A percentile compares a stretch with the other conserved stretches of the same genome.
Conservation (phyloP, 768 basidiomycete genomes). For the Basidioascus undulatus region DNA sequence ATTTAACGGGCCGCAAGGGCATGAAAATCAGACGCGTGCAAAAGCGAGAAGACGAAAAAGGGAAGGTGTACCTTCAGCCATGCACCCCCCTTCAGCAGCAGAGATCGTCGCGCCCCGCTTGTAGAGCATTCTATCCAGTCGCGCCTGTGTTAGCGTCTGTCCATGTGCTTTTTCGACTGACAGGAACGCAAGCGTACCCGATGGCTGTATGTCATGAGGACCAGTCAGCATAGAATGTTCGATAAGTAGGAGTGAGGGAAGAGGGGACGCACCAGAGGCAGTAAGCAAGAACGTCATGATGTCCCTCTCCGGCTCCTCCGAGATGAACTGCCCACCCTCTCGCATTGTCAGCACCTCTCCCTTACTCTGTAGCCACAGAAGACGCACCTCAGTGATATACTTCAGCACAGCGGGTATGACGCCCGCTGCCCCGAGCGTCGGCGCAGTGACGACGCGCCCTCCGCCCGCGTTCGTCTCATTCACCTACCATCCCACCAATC, state of each 20-base stretch:
- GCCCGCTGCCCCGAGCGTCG: constrained; percentile 75
- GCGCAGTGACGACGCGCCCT: constrained; percentile 81
- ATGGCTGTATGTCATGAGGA: constrained; percentile 22
- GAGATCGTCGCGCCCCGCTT: constrained; percentile 93
- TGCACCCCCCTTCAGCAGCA: constrained; percentile 66
- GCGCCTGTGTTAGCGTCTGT: too few species aligned
- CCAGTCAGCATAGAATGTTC: not conserved
- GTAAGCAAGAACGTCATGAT: constrained; percentile 75
- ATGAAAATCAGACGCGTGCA: not conserved
- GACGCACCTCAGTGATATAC: constrained; percentile 50
- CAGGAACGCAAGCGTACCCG: too few species aligned
- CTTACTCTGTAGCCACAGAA: too few species aligned
- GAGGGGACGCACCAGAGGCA: constrained; percentile 31
- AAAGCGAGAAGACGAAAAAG: not conserved
- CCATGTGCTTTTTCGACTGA: too few species aligned
- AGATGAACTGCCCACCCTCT: constrained; percentile 69
- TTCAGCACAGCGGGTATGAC: constrained; percentile 64
- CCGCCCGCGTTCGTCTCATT: constrained; percentile 87
- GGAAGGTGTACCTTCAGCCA: constrained; percentile 7
- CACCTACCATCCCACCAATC: too few species aligned
- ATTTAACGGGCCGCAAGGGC: not conserved
- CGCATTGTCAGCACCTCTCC: too few species aligned
- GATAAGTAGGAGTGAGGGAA: not conserved
- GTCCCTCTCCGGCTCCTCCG: constrained; percentile 70
- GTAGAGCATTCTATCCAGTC: constrained; percentile 88